These are phyloP conservation scores for Ilyonectria mors-panacis DNA, from an alignment of 2,329 filamentous ascomycete species.

Conservation along the genomic window DNA sequence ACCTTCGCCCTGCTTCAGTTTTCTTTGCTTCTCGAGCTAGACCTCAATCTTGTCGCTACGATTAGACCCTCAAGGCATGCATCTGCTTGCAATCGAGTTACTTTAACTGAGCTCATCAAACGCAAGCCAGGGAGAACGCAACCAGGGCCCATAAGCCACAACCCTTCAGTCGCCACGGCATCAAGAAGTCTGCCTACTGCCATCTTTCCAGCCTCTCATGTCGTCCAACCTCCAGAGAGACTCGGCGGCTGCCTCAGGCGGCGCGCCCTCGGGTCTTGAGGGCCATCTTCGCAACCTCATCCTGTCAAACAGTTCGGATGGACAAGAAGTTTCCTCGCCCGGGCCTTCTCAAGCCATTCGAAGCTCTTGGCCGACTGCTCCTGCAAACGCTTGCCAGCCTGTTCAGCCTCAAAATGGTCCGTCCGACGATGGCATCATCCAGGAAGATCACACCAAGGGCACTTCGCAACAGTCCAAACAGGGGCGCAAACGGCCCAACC, in stretches of 20 bases:
- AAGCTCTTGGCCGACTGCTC: constrained; percentile 1
- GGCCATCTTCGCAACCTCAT: constrained; percentile 73
- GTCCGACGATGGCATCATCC: background rate
- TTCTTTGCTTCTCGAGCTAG: background rate
- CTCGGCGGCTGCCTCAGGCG: constrained; percentile 15
- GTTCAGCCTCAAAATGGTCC: constrained; percentile 5
- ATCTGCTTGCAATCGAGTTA: background rate
- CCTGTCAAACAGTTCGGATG: constrained; percentile 63
- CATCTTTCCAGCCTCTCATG: constrained; percentile 11
- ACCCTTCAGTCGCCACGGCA: background rate
- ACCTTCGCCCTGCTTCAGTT: background rate
- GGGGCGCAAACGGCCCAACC: constrained; percentile 70
- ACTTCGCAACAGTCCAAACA: constrained; percentile 46
- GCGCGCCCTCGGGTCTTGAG: constrained; percentile 60
- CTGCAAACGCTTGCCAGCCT: constrained; percentile 10
- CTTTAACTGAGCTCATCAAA: constrained; percentile 9
- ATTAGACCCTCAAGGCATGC: constrained; percentile 6
- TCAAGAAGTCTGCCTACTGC: background rate
- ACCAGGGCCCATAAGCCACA: constrained; percentile 6
- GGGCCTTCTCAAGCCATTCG: constrained; percentile 12
- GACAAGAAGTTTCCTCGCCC: constrained; percentile 19
- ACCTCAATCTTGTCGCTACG: background rate
- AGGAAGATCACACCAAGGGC: constrained; percentile 21
- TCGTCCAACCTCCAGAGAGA: constrained; percentile 7
- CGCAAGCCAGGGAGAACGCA: constrained; percentile 2